Evolutionary conservation across 768 basidiomycete genomes (phyloP).

Genomic region (Termitomyces sp.): DNA sequence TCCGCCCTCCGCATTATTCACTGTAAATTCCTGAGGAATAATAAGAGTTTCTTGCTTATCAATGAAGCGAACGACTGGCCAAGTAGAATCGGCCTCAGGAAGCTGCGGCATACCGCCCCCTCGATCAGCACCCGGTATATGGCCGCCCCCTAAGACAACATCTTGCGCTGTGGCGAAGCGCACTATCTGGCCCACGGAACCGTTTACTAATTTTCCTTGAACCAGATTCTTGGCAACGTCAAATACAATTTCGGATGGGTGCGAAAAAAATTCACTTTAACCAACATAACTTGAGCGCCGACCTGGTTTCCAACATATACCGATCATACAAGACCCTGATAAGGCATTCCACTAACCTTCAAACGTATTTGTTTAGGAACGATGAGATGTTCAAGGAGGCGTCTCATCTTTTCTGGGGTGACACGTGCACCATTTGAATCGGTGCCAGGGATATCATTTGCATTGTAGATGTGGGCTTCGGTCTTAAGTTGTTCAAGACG

Average conservation of each 20-base stretch:
- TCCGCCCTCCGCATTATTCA: constrained; percentile 52
- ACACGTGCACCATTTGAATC: constrained; percentile 38
- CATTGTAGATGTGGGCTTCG: constrained; percentile 30
- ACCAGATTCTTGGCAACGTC: constrained; percentile 48
- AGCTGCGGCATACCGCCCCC: constrained; percentile 19
- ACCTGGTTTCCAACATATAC: constrained; percentile 31
- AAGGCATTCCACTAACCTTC: constrained; percentile 32
- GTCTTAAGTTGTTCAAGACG: constrained; percentile 43
- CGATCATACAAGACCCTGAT: constrained; percentile 1
- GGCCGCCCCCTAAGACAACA: constrained; percentile 29
- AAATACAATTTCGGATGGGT: background rate
- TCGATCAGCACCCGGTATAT: constrained; percentile 32
- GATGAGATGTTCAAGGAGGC: constrained; percentile 56
- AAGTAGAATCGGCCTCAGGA: constrained; percentile 20
- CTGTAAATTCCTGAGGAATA: constrained; percentile 55
- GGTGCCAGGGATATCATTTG: constrained; percentile 39
- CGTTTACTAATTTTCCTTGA: constrained; percentile 68
- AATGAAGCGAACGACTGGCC: constrained; percentile 61
- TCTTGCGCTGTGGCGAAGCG: constrained; percentile 40
- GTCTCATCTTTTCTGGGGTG: constrained; percentile 31
- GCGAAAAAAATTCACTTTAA: constrained; percentile 44
- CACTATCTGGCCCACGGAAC: constrained; percentile 55
- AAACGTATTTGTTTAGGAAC: constrained; percentile 40
- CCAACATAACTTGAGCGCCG: constrained; percentile 83
- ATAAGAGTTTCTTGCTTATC: constrained; percentile 41